Evolutionary conservation across 2,329 filamentous ascomycete genomes (phyloP), one percentile per base, ranked within the genome.

Genomic region (Amylocarpus encephaloides): DNA sequence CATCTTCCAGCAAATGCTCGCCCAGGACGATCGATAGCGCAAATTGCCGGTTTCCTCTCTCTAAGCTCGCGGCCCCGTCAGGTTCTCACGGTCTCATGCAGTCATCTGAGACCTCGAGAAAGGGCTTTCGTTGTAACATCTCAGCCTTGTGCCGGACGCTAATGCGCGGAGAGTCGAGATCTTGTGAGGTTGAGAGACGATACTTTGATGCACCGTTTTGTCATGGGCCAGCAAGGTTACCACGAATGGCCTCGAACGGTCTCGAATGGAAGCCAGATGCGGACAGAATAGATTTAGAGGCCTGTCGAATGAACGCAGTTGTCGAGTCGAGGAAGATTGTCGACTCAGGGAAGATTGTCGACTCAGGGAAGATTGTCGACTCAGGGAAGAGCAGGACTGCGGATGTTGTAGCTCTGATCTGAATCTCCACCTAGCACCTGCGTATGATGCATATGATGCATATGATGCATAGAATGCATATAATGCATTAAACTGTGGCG

Each of bases 381-480:
- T 12, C 35, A 38, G 43, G 49, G 22, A 11, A 15, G 40, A 39
- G 18, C n/a, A 49, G 34, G 22, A 13, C 46, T 43, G 19, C 16
- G 29, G 43, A 30, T 19, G 45, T 48, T 46, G 42, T 51, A n/a
- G 46, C 29, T 49, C n/a, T 46, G 48, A 43, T 22, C 32, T 22
- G 15, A 22, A 39, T 18, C 15, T 5, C 5, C 16, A 22, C 9
- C 18, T 10, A 22, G 22, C n/a, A 33, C 30, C 18, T 46, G 40
- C 46, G 49, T 49, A 44, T 43, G 43, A 42, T 53, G 33, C 43
- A 48, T 46, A 32, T 36, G 40, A 32, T 60, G 56, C 56, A 60
- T 58, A 36, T 40, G 41, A 35, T 60, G 55, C 55, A 58, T 58
- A 35, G 38, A 56, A 52, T 51, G 54, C 56, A 58, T 60, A 51